A percentile compares a stretch with the other conserved stretches of the same genome.
phyloP scores from a whole-genome alignment of 2,329 filamentous ascomycete species.

The Phialophora verrucosa region DNA sequence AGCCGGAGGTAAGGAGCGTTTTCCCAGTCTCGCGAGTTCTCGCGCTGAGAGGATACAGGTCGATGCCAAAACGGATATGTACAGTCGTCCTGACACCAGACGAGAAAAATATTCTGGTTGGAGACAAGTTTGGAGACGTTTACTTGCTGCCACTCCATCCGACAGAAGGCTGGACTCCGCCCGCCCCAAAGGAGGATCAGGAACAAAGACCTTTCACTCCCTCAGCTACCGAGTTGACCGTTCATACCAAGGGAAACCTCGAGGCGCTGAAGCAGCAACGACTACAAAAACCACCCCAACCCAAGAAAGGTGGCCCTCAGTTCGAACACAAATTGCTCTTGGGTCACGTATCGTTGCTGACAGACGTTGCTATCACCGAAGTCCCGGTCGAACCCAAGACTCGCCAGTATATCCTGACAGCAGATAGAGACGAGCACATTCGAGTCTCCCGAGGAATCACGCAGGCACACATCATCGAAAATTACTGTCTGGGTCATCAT shows the following conservation, averaged over 20 bases:
- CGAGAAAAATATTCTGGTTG: conserved; percentile 74
- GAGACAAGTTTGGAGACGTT: conserved; percentile 97
- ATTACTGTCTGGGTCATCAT: conserved; percentile 85
- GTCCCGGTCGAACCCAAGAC: conserved; percentile 49
- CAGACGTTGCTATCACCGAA: conserved; percentile 68
- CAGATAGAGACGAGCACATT: conserved; percentile 81
- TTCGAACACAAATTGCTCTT: conserved; percentile 82
- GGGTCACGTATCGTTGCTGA: conserved; percentile 95
- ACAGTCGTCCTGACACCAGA: conserved; percentile 73
- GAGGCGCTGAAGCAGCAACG: conserved; percentile 62
- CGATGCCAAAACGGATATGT: conserved; percentile 88
- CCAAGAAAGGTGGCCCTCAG: conserved; percentile 56
- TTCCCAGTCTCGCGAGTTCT: neutral
- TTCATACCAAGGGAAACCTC: conserved; percentile 67
- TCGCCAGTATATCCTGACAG: conserved; percentile 68
- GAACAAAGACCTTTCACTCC: conserved; percentile 53
- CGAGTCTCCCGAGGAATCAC: conserved; percentile 80
- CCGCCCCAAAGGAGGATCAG: conserved; percentile 37
- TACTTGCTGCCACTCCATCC: conserved; percentile 79
- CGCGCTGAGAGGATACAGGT: conserved; percentile 56
- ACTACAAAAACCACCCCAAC: conserved; percentile 51
- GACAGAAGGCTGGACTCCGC: conserved; percentile 48
- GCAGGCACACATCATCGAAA: conserved; percentile 86
- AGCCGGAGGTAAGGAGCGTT: conserved; percentile 68
- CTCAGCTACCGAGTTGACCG: conserved; percentile 63